Evolutionary conservation across 2,329 filamentous ascomycete genomes (phyloP).

Genomic region (Rhynchosporium agropyri): DNA sequence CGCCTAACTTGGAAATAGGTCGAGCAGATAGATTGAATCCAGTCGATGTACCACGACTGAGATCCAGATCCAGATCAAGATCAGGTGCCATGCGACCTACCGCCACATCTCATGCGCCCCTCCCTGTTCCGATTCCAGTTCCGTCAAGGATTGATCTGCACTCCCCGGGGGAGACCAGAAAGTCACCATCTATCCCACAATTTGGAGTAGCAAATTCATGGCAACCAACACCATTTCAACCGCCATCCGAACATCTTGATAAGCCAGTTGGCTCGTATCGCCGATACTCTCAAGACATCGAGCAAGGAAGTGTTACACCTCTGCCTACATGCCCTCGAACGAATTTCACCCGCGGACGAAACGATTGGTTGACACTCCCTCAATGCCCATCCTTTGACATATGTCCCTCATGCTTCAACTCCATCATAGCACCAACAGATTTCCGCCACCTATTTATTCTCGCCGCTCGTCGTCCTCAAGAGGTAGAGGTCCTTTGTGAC

Average conservation of each 20-base stretch:
- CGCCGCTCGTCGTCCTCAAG: slow-evolving; percentile 58
- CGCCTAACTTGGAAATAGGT: slow-evolving; percentile 34
- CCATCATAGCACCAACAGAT: slow-evolving; percentile 67
- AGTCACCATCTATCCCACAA: slow-evolving; percentile 27
- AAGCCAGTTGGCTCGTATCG: slow-evolving; percentile 52
- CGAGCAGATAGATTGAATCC: slow-evolving; percentile 35
- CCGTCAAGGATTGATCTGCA: slow-evolving; percentile 30
- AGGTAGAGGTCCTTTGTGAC: slow-evolving; percentile 69
- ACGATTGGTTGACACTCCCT: slow-evolving; percentile 81
- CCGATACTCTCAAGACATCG: slow-evolving; percentile 57
- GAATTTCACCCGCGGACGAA: slow-evolving; percentile 60
- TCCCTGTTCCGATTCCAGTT: slow-evolving; percentile 33
- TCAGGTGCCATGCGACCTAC: slow-evolving; percentile 10
- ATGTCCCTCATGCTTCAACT: slow-evolving; percentile 77
- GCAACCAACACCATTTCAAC: slow-evolving; percentile 52
- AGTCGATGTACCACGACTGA: slow-evolving; percentile 30
- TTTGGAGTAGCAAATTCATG: slow-evolving; percentile 43
- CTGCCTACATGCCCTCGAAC: slow-evolving; percentile 73
- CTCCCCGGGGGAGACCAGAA: slow-evolving; percentile 30
- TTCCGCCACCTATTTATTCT: slow-evolving; percentile 70
- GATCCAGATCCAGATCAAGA: slow-evolving; percentile 29
- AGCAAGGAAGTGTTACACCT: slow-evolving; percentile 47
- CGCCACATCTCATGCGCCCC: slow-evolving; percentile 17
- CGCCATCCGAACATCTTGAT: slow-evolving; percentile 41
- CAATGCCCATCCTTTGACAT: slow-evolving; percentile 74